Percentiles rank a stretch among this genome's conserved stretches.
phyloP scores from a whole-genome alignment of 768 basidiomycete genomes.

The Rhodotorula diobovata region DNA sequence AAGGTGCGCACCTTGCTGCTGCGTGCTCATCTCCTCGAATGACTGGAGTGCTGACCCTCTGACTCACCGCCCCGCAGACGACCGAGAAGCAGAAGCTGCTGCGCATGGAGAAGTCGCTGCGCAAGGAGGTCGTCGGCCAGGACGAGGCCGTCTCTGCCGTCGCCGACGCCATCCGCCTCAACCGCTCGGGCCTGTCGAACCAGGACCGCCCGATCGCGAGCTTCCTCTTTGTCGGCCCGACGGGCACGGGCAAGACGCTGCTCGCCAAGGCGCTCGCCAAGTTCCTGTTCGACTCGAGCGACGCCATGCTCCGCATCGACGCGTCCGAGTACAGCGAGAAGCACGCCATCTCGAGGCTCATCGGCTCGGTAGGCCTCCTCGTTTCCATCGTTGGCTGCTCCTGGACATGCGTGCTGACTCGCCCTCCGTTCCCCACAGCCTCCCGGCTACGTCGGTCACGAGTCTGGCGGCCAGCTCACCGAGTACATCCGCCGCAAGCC shows the following conservation, averaged over 20 bases:
- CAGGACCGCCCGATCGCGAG: conserved; percentile 86
- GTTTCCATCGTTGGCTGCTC: conserved; percentile 50
- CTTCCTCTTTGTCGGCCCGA: conserved; percentile 84
- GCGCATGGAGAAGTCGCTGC: conserved; percentile 81
- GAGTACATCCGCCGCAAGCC: conserved; percentile 40
- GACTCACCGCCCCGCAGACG: conserved; percentile 9
- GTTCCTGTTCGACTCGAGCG: conserved; percentile 85
- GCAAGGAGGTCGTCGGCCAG: conserved; percentile 77
- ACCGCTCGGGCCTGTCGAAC: conserved; percentile 81
- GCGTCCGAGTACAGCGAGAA: conserved; percentile 74
- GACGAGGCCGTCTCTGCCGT: conserved; percentile 79
- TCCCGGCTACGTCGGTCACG: conserved; percentile 80
- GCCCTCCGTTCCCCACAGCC: conserved; percentile 47
- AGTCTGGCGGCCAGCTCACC: conserved; percentile 62
- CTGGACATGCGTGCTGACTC: conserved; percentile 43
- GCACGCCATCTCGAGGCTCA: conserved; percentile 81
- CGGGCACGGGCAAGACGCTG: conserved; percentile 80
- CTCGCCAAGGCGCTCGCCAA: conserved; percentile 79
- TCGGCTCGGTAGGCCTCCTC: conserved; percentile 57
- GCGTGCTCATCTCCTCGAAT: neutral
- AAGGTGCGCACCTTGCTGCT: conserved; percentile 6
- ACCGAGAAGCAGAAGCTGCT: conserved; percentile 68
- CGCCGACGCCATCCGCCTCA: conserved; percentile 85
- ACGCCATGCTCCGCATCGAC: conserved; percentile 97
- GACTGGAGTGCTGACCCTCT: neutral